Evolutionary conservation across 23 red algal genomes (phyloP), one percentile per base, ranked within the genome.

Genomic region (Gracilariopsis chorda): DNA sequence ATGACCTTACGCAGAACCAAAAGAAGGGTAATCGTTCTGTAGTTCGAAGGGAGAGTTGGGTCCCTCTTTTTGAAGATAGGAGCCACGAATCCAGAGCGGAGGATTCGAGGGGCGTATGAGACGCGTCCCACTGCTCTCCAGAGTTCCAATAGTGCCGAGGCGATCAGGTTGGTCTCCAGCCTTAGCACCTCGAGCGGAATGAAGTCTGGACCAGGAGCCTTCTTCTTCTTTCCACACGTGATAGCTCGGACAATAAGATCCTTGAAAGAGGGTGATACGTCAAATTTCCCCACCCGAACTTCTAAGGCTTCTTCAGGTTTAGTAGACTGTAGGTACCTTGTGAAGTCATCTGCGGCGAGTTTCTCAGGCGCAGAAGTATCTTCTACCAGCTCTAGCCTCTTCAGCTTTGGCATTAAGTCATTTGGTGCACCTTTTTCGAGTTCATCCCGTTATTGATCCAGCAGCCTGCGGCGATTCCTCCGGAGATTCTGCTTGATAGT

Each of bases 141-240:
- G 11, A 86, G 82, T 25, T 7, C 64, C 4, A 11, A 10, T 13
- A 55, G 8, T 5, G 29, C 32, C 6, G 29, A 11, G 4, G 56
- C 36, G 13, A 71, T 17, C 17, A 41, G 24, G 4, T 52, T 36
- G 7, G 32, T 13, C n/a, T 73, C 59, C 42, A 86, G 17, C 32
- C 52, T 8, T 11, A 86, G 58, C 36, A 70, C 37, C 33, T 86
- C 82, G 11, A 49, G 14, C 4, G 5, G 61, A 12, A 86, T 46
- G 4, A 46, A 0, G 44, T 86, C 82, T 10, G 82, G 58, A 5
- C 60, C 82, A 17, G 82, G 82, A 42, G 57, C 57, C 55, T 86
- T 86, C 0, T 52, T 69, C 21, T 28, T 67, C 4, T 5, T 29
- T 37, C 0, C 61, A 23, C 7, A 11, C 10, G 40, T 74, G 30